Evolutionary conservation across 768 basidiomycete species (phyloP), one percentile per base, ranked within the genome.

Genomic region (Kwoniella heveanensis): DNA sequence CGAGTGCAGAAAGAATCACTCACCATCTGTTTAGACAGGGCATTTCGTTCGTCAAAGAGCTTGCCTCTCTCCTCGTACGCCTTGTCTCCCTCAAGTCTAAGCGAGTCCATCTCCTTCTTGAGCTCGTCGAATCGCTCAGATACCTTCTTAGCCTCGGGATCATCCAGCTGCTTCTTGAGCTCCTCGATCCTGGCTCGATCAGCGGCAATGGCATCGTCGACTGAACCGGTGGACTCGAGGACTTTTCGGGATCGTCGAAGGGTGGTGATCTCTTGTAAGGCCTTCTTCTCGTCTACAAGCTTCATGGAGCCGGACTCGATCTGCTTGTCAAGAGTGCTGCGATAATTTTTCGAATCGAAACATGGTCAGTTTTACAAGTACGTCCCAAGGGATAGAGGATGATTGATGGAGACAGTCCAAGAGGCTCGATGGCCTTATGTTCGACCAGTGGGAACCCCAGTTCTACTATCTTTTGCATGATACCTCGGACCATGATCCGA

Each of bases 261-360:
- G 48, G 85, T 84, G 65, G 84, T 86, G 65, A 99, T 95, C 72
- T 98, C 95, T 68, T 86, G 85, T n/a, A 99, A 84, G 4, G 93
- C 90, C 55, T 92, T 88, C 82, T 96, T 97, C 81, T 99, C 96
- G 60, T 96, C 94, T 26, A 88, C 92, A 62, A 98, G 84, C 77
- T 91, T 96, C 85, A 99, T 84, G 62, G 73, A 86, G 25, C 95
- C 95, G 4, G 91, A 91, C 77, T 98, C 95, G 57, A 99, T 88
- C 77, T 92, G 90, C 75, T 86, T 88, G 54, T 98, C 91, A 64
- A 96, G 83, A 65, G 88, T 83, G 71, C 92, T 94, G 51, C n/a
- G 44, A n/a, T n/a, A n/a, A n/a, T n/a, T n/a, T n/a, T n/a, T n/a
- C n/a, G n/a, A n/a, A n/a, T n/a, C n/a, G n/a, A n/a, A n/a, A n/a